Evolutionary conservation across 352 stramenopile genomes (phyloP).

Genomic region (Phytophthora aleatoria): DNA sequence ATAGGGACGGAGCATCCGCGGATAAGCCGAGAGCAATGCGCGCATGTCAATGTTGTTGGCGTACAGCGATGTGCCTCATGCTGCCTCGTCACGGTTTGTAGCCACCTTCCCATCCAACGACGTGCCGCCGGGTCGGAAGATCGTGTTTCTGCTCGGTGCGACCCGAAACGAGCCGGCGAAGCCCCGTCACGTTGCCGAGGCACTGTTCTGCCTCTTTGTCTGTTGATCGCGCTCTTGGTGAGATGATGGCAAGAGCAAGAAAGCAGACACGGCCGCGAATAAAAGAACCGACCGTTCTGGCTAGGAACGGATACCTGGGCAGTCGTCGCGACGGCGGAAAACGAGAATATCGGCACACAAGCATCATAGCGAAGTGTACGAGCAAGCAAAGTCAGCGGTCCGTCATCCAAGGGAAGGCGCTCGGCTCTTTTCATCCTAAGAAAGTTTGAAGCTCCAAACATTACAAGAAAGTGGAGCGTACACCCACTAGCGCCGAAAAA

Average conservation of each 20-base stretch:
- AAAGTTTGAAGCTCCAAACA: slow-evolving; percentile 9
- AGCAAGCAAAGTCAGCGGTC: slow-evolving; percentile 8
- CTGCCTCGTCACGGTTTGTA: slow-evolving; percentile 36
- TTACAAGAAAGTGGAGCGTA: slow-evolving; percentile 14
- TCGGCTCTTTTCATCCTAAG: slow-evolving; percentile 1
- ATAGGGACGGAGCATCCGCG: slow-evolving; percentile 8
- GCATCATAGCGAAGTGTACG: not conserved
- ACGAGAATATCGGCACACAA: not conserved
- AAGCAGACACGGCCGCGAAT: slow-evolving; percentile 8
- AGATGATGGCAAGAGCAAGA: slow-evolving; percentile 21
- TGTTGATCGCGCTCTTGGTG: slow-evolving; percentile 28
- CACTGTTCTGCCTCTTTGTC: slow-evolving; percentile 18
- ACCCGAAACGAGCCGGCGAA: slow-evolving; percentile 20
- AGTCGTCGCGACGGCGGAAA: slow-evolving; percentile 9
- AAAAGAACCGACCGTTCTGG: slow-evolving; percentile 29
- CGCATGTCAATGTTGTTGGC: slow-evolving; percentile 9
- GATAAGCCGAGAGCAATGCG: slow-evolving; percentile 5
- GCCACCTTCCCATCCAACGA: slow-evolving; percentile 31
- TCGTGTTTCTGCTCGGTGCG: slow-evolving; percentile 30
- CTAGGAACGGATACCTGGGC: slow-evolving; percentile 25
- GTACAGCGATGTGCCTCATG: slow-evolving; percentile 6
- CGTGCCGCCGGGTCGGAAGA: slow-evolving; percentile 30
- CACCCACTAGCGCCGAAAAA: slow-evolving; percentile 18
- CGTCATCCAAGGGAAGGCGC: not conserved
- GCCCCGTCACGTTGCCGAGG: slow-evolving; percentile 15